Conservation (phyloP, 108 stramenopile species). For the Fragilariopsis cylindrus region DNA sequence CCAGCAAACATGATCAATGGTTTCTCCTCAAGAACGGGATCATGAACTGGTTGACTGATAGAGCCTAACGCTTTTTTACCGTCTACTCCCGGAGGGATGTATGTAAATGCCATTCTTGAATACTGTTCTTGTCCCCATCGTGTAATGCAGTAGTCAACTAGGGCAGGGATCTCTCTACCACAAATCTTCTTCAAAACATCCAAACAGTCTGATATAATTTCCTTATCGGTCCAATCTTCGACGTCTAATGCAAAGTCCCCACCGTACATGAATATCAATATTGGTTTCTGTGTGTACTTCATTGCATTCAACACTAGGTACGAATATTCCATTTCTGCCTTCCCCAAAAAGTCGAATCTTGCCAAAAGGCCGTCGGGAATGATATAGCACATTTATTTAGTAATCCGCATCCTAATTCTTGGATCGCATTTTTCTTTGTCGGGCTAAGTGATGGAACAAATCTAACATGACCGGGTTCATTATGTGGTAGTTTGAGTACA, state of each 20-base stretch:
- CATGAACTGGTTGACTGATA: conserved; percentile 63
- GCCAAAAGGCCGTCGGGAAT: conserved; percentile 75
- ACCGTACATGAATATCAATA: conserved; percentile 77
- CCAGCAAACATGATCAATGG: conserved; percentile 88
- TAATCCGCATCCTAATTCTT: conserved; percentile 80
- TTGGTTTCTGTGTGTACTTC: conserved; percentile 54
- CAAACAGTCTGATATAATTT: conserved; percentile 69
- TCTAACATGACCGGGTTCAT: conserved; percentile 49
- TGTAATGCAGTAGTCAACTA: conserved; percentile 72
- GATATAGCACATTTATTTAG: conserved; percentile 87
- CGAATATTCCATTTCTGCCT: conserved; percentile 53
- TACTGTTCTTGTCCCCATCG: conserved; percentile 78
- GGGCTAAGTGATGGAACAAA: conserved; percentile 75
- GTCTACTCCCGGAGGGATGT: conserved; percentile 76
- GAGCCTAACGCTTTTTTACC: conserved; percentile 48
- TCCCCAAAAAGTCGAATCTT: conserved; percentile 75
- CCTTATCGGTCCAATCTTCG: conserved; percentile 60
- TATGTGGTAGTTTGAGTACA: conserved; percentile 67
- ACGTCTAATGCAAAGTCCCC: conserved; percentile 70
- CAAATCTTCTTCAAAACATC: conserved; percentile 62
- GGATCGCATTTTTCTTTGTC: conserved; percentile 72
- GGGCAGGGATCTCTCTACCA: conserved; percentile 46
- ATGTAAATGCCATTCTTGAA: conserved; percentile 69
- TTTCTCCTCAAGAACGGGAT: conserved; percentile 33
- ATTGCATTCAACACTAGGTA: conserved; percentile 56